Percentiles rank a stretch among this genome's conserved stretches.
Evolutionary conservation across 768 basidiomycete genomes (phyloP).

Genomic region (Termitomyces sp.): DNA sequence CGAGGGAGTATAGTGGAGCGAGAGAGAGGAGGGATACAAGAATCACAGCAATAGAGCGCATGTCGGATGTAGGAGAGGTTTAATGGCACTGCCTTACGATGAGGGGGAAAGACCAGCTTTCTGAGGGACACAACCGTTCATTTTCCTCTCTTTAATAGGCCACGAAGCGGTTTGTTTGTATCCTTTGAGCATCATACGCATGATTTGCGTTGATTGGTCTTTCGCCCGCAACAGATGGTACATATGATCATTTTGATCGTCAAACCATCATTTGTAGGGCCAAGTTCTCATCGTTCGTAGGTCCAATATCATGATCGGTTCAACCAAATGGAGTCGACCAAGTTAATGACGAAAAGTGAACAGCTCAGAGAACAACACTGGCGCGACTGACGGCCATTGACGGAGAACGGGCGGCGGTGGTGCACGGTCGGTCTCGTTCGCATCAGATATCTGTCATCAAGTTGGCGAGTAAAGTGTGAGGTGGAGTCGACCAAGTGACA

Average conservation of each 20-base stretch:
- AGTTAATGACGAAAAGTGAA: background rate
- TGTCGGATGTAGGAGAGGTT: background rate
- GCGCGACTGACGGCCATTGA: background rate
- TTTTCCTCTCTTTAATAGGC: background rate
- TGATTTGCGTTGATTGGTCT: background rate
- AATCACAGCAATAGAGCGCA: slow-evolving; percentile 4
- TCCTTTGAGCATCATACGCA: background rate
- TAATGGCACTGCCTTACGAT: background rate
- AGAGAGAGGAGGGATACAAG: background rate
- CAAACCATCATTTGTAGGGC: background rate
- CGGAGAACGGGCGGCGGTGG: background rate
- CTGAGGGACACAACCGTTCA: background rate
- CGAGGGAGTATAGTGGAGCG: background rate
- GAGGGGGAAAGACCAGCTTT: slow-evolving; percentile 11
- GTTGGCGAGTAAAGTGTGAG: no score
- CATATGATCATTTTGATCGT: background rate
- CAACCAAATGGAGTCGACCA: background rate
- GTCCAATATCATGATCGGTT: background rate
- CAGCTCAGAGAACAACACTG: background rate
- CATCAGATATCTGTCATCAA: background rate
- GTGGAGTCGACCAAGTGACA: no score
- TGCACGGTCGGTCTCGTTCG: background rate
- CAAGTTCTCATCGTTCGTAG: background rate
- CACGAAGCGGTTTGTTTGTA: background rate
- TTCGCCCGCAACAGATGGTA: background rate